phyloP scores from a whole-genome alignment of 148 eudicot genomes.

The Rhododendron henanense region DNA sequence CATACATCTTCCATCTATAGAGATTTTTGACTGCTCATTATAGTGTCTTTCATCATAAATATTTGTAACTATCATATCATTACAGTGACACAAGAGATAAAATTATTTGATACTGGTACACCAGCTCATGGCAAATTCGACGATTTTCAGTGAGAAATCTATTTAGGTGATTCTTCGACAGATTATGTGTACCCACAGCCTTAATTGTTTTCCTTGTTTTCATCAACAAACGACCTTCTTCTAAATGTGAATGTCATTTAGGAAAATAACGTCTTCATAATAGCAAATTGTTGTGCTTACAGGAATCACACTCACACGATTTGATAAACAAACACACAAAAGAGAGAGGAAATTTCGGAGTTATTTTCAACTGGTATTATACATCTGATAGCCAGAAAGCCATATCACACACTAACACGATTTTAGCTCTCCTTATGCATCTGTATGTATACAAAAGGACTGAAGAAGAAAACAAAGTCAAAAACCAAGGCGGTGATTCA shows the following conservation, averaged over 20 bases:
- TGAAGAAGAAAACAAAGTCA: background rate
- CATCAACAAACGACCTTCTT: background rate
- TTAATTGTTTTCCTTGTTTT: background rate
- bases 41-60: background rate
- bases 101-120: constrained; percentile 25
- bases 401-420: background rate
- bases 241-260: background rate
- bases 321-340: background rate
- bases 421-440: background rate
- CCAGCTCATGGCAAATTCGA: background rate
- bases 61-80: background rate
- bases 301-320: background rate
- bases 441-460: background rate
- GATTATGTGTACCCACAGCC: background rate
- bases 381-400: background rate
- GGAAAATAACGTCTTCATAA: background rate
- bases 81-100: constrained; percentile 38
- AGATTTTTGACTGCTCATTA: background rate
- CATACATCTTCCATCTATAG: background rate
- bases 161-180: constrained; percentile 14
- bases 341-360: background rate
- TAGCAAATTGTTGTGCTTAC: background rate
- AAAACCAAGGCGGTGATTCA: background rate
- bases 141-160: background rate
- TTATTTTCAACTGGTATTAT: background rate